These are phyloP conservation scores for Rhamnella rubrinervis DNA, from an alignment of 331 rosid genomes.

Conservation along the genomic window DNA sequence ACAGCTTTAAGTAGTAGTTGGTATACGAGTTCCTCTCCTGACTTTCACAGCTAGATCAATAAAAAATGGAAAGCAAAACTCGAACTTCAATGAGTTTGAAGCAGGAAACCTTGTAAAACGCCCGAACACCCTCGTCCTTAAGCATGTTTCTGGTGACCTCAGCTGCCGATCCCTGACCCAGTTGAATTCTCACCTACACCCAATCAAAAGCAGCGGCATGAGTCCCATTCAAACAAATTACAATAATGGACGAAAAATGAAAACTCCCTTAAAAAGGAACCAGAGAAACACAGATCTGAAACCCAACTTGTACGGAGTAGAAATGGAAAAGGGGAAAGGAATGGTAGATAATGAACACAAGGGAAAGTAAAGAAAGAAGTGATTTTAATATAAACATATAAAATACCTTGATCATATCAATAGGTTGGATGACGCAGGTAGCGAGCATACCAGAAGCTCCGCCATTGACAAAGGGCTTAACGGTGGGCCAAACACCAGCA, in stretches of 20 bases:
- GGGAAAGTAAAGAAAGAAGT: background rate
- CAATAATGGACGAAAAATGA: conserved; percentile 1
- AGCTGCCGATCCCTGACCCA: conserved; percentile 92
- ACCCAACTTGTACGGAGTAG: background rate
- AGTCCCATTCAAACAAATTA: conserved; percentile 20
- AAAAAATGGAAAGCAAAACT: background rate
- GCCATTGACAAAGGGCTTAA: conserved; percentile 92
- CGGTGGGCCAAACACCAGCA: conserved; percentile 66
- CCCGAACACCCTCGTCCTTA: conserved; percentile 81
- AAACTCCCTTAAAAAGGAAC: background rate
- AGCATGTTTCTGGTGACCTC: conserved; percentile 70
- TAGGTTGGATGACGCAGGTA: conserved; percentile 90
- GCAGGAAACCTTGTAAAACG: conserved; percentile 80
- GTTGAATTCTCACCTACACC: conserved; percentile 91
- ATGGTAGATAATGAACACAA: conserved; percentile 3
- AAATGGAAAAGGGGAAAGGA: background rate
- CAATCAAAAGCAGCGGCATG: conserved; percentile 8
- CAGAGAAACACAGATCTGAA: conserved; percentile 39
- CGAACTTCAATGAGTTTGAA: background rate
- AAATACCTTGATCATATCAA: conserved; percentile 91
- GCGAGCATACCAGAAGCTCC: conserved; percentile 98
- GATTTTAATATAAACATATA: background rate
- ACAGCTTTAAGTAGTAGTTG: background rate
- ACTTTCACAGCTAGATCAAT: conserved; percentile 15
- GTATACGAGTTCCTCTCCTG: background rate